phyloP scores from a whole-genome alignment of 768 basidiomycete genomes.

The Hygrophoropsis aurantiaca region DNA sequence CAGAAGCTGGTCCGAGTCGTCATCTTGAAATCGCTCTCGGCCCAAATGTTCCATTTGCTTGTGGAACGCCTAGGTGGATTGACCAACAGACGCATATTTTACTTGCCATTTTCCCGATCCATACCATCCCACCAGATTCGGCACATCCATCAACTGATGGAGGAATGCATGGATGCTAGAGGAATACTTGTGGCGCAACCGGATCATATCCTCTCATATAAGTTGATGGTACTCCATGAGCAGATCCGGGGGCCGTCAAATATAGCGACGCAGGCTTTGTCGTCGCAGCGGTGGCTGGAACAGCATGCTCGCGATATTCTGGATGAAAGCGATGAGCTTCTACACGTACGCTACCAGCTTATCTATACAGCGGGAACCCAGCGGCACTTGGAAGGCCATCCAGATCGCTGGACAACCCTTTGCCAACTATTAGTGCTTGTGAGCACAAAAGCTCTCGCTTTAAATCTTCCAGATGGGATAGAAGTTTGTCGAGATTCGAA shows the following conservation, averaged over 20 bases:
- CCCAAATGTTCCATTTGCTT: constrained; percentile 52
- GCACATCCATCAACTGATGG: constrained; percentile 31
- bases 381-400: constrained; percentile 25
- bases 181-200: constrained; percentile 54
- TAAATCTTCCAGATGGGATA: constrained; percentile 6
- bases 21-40: constrained; percentile 45
- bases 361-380: constrained; percentile 36
- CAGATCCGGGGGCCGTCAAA: constrained; percentile 10
- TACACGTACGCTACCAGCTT: constrained; percentile 37
- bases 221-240: constrained; percentile 44
- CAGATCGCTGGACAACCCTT: constrained; percentile 34
- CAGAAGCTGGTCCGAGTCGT: constrained; percentile 46
- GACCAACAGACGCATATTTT: constrained; percentile 45
- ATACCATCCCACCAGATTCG: constrained; percentile 21
- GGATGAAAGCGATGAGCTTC: constrained; percentile 44
- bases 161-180: constrained; percentile 35
- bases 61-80: constrained; percentile 43
- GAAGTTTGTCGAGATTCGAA: constrained; percentile 14
- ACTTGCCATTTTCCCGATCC: constrained; percentile 49
- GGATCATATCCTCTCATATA: constrained; percentile 53
- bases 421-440: constrained; percentile 30
- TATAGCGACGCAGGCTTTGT: constrained; percentile 3
- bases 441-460: background rate
- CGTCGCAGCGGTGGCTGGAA: constrained; percentile 17
- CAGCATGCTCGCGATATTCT: constrained; percentile 37